Conservation (phyloP, 1,284 basidiomycete genomes). For the Leccinum olivaceoglutinosum region DNA sequence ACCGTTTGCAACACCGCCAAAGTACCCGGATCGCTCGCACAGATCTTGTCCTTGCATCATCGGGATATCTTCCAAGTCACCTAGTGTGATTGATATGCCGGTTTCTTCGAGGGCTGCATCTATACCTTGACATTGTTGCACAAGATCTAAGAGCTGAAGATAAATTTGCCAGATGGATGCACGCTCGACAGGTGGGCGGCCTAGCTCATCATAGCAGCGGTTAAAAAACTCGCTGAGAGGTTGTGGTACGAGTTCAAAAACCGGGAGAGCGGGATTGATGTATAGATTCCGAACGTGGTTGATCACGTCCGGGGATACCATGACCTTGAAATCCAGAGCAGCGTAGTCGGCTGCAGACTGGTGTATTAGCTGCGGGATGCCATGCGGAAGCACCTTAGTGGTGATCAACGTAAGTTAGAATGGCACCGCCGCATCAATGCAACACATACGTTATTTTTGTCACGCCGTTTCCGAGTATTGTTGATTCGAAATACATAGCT, state of each 20-base stretch:
- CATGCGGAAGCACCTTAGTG: not conserved
- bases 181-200: not conserved
- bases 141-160: not conserved
- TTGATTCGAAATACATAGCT: not conserved
- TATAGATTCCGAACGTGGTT: not conserved
- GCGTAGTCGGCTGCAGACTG: not conserved
- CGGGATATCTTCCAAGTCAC: not conserved
- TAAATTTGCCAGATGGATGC: not conserved
- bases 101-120: too few relatives aligned
- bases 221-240: not conserved
- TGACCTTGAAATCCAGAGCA: conserved; percentile 1
- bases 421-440: not conserved
- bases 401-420: not conserved
- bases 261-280: not conserved
- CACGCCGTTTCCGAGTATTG: not conserved
- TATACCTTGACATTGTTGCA: too few relatives aligned
- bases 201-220: not conserved
- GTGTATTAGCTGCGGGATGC: not conserved
- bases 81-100: too few relatives aligned
- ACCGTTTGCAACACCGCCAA: not conserved
- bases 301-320: not conserved
- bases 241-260: not conserved
- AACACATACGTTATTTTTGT: not conserved
- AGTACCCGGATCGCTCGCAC: not conserved
- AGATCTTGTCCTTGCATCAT: not conserved